Conservation (phyloP, 1,284 basidiomycete species). For the Golubevia pallescens region DNA sequence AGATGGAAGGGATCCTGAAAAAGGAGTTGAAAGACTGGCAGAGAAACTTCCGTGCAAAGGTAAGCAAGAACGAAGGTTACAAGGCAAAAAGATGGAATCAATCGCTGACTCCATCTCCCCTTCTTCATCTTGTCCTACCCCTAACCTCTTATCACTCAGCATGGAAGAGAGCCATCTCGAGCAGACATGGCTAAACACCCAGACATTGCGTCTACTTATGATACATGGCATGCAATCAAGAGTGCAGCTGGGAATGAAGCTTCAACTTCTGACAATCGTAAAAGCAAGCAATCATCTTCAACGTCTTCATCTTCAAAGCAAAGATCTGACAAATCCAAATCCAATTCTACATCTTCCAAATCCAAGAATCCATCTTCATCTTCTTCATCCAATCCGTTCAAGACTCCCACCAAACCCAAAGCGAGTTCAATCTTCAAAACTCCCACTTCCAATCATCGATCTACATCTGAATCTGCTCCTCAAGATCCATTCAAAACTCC, state of each 20-base stretch:
- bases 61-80: not conserved
- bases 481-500: no score
- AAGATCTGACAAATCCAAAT: no score
- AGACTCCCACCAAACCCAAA: no score
- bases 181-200: conserved; percentile 41
- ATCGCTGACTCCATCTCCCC: conserved; percentile 6
- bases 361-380: no score
- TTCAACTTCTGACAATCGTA: conserved; percentile 7
- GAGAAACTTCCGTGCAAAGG: conserved; percentile 12
- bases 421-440: no score
- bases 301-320: no score
- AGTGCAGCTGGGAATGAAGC: conserved; percentile 19
- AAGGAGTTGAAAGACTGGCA: conserved; percentile 39
- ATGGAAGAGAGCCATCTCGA: conserved; percentile 44
- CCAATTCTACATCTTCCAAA: no score
- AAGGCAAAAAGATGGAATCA: not conserved
- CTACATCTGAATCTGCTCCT: no score
- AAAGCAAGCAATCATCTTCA: no score
- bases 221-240: conserved; percentile 39
- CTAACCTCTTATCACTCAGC: conserved; percentile 7
- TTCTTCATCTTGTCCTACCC: conserved; percentile 7
- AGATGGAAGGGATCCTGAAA: conserved; percentile 31
- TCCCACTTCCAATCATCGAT: no score
- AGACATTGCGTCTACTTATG: conserved; percentile 36
- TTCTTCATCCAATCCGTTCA: no score